Evolutionary conservation across 495 filamentous ascomycete species (phyloP).

Genomic region (Penicillium paxilli): DNA sequence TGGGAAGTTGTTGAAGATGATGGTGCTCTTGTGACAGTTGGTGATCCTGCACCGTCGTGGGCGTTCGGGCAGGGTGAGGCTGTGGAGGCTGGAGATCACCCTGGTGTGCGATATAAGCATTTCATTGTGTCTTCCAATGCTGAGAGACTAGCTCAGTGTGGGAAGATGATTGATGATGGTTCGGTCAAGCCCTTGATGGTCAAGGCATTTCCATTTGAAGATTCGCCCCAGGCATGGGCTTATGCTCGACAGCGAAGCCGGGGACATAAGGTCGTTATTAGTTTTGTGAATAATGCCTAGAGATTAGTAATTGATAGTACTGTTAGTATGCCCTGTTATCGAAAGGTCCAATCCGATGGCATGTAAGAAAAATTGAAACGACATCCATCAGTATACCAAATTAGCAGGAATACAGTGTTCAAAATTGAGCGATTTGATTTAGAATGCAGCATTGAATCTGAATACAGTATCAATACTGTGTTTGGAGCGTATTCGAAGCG

Average conservation of each 20-base stretch:
- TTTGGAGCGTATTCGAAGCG: too few species aligned
- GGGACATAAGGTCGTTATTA: conserved; percentile 3
- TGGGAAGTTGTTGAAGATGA: conserved; percentile 17
- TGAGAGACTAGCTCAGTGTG: background rate
- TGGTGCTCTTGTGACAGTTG: conserved; percentile 9
- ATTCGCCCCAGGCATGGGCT: background rate
- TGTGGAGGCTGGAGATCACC: background rate
- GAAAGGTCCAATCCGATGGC: too few species aligned
- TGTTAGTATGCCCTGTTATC: too few species aligned
- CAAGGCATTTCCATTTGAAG: background rate
- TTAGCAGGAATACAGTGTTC: too few species aligned
- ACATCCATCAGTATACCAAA: too few species aligned
- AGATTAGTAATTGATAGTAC: too few species aligned
- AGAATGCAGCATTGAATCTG: too few species aligned
- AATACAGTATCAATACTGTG: too few species aligned
- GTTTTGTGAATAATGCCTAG: background rate
- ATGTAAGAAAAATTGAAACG: too few species aligned
- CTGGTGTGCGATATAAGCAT: conserved; percentile 6
- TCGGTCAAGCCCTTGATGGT: background rate
- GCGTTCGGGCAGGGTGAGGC: conserved; percentile 4
- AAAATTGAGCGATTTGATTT: too few species aligned
- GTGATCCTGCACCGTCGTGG: conserved; percentile 7
- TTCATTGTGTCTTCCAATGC: conserved; percentile 6
- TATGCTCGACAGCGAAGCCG: conserved; percentile 2
- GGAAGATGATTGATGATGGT: conserved; percentile 3